Evolutionary conservation across 441 rosid species (phyloP).

Genomic region (Manihot esculenta): DNA sequence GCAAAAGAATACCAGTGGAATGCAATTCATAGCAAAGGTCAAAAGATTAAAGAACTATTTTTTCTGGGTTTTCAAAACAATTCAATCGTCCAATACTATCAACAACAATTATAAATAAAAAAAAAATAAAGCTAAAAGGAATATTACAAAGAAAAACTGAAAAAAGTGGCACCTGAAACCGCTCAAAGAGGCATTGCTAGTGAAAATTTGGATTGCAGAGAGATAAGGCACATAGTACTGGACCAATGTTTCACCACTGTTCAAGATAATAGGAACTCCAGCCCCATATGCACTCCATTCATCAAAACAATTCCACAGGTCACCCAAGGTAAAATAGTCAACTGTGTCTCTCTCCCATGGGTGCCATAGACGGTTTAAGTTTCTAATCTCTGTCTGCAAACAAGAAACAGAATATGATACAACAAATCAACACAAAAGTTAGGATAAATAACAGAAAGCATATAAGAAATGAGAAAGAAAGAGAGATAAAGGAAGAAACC

Average conservation of each 20-base stretch:
- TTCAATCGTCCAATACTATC: background rate
- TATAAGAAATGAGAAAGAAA: background rate
- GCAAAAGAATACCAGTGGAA: conserved; percentile 4
- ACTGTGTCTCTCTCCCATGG: conserved; percentile 86
- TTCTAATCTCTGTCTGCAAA: conserved; percentile 70
- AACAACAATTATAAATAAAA: background rate
- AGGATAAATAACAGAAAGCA: background rate
- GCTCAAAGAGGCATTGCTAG: conserved; percentile 63
- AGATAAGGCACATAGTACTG: conserved; percentile 97
- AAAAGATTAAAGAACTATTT: background rate
- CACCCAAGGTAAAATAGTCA: conserved; percentile 74
- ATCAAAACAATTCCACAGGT: conserved; percentile 84
- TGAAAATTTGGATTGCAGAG: conserved; percentile 91
- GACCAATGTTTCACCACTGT: conserved; percentile 66
- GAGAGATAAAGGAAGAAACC: conserved; percentile 40
- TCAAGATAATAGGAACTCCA: conserved; percentile 70
- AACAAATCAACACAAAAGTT: background rate
- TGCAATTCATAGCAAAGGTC: background rate
- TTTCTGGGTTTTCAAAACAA: background rate
- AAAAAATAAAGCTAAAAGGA: no score
- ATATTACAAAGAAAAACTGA: background rate
- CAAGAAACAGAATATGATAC: background rate
- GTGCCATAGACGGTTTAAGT: conserved; percentile 82
- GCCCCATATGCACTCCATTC: conserved; percentile 99
- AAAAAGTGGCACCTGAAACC: conserved; percentile 48